Base-by-base conservation (phyloP, 805 yeast species). In the Myxozyma kluyveri region DNA sequence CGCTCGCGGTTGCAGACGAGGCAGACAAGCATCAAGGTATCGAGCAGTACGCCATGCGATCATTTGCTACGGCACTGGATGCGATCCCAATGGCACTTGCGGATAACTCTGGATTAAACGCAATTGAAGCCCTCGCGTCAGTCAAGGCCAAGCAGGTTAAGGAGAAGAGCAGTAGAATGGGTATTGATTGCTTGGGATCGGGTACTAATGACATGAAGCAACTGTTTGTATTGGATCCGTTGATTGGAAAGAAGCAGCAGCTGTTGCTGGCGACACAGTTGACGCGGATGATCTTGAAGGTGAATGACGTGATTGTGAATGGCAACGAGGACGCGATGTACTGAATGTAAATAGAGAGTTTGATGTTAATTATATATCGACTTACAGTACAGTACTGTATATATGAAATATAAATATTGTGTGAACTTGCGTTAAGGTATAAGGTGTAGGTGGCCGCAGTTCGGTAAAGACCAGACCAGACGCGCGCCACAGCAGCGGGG, bases 31-130 rank as follows among this genome's bases (percentile, higher is more conserved):
- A 87, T 71, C 83, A 83, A 63, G 98, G 98, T 52, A 91, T 91
- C 58, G 97, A 91, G 65, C 99, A 95, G 75, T 93, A 93, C 68
- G 98, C 98, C 0, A 88, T 93, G 82, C 83, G 97, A 66, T 95
- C 96, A 1, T 93, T 93, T 70, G 79, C 97, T 5, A 78, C 78
- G 57, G 98, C 99, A 9, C 75, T 93, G 65, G 99, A 93, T 69
- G 80, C 81, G 43, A 84, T 93, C 55, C 97, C 98, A 56, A 84
- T 89, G 86, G 84, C 95, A 4, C 77, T 93, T 61, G 98, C 99
- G 40, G 98, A 90, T 72, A 93, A 93, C 72, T 89, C 97, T 10
- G 99, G 99, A 58, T 76, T 90, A 65, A 86, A 88, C 64, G 93
- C 98, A 52, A 90, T 95, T 62, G 96, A 89, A 69, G 84, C 95